Conservation (phyloP, 257 asterid genomes). For the Penstemon newberryi region DNA sequence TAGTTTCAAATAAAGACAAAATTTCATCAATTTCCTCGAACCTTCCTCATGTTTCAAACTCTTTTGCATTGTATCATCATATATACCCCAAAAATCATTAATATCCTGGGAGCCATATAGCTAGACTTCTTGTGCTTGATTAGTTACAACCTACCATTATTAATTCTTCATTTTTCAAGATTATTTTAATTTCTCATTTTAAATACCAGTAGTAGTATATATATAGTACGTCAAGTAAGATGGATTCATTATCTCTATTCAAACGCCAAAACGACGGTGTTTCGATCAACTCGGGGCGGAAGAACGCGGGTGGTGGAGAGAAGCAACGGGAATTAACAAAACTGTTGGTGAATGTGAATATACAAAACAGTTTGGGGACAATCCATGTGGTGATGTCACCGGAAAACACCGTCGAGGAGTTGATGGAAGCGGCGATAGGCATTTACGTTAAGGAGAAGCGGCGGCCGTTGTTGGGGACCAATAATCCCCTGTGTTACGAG, state of each 20-base stretch:
- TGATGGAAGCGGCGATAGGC: conserved; percentile 50
- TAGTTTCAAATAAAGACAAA: conserved; percentile 32
- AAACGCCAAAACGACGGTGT: not conserved
- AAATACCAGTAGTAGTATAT: not conserved
- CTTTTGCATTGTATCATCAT: not conserved
- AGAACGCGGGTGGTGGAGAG: conserved; percentile 28
- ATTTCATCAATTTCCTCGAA: conserved; percentile 36
- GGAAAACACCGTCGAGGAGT: conserved; percentile 54
- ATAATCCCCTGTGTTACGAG: conserved; percentile 39
- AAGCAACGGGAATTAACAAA: conserved; percentile 38
- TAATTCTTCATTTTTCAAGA: not conserved
- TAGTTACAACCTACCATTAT: too few species aligned
- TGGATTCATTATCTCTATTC: conserved; percentile 20
- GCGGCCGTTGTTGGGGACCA: conserved; percentile 46
- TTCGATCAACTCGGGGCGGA: not conserved
- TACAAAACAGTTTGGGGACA: conserved; percentile 58
- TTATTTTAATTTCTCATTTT: not conserved
- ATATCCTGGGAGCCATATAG: not conserved
- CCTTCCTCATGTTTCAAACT: conserved; percentile 30
- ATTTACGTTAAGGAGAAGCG: conserved; percentile 56
- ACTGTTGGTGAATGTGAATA: conserved; percentile 51
- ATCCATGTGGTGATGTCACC: conserved; percentile 56
- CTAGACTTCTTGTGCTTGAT: too few species aligned
- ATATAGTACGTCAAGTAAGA: not conserved
- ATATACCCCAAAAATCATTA: not conserved